Conservation (phyloP, 257 asterid genomes). For the Petunia axillaris region DNA sequence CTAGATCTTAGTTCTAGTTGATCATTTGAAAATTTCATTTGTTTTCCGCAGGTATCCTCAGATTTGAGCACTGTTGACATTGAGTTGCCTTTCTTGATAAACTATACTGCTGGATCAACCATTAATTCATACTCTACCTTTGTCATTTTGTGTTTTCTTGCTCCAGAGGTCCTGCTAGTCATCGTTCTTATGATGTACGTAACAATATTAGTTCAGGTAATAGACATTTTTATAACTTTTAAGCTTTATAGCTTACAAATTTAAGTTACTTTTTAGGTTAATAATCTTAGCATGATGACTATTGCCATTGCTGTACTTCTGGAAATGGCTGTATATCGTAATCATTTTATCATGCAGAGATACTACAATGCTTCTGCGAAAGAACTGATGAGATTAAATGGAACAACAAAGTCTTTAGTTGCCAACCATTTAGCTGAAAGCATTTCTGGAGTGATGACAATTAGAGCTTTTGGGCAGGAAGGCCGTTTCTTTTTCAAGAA, state of each 20-base stretch:
- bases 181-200: constrained; percentile 14
- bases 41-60: constrained; percentile 62
- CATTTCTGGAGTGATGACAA: constrained; percentile 15
- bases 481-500: background rate
- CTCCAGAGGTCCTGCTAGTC: background rate
- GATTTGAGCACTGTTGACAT: constrained; percentile 86
- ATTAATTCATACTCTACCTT: constrained; percentile 2
- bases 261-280: background rate
- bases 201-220: constrained; percentile 13
- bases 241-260: background rate
- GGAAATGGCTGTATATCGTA: background rate
- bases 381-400: constrained; percentile 10
- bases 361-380: constrained; percentile 10
- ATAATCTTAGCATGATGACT: background rate
- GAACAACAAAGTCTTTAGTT: constrained; percentile 11
- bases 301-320: background rate
- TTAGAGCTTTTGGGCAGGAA: constrained; percentile 23
- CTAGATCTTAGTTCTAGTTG: background rate
- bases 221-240: background rate
- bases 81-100: constrained; percentile 57
- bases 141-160: background rate
- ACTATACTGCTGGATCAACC: background rate
- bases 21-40: background rate
- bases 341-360: background rate
- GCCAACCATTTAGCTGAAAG: constrained; percentile 20